Evolutionary conservation across 306 rosid genomes (phyloP).

Genomic region (Ziziphus jujuba): DNA sequence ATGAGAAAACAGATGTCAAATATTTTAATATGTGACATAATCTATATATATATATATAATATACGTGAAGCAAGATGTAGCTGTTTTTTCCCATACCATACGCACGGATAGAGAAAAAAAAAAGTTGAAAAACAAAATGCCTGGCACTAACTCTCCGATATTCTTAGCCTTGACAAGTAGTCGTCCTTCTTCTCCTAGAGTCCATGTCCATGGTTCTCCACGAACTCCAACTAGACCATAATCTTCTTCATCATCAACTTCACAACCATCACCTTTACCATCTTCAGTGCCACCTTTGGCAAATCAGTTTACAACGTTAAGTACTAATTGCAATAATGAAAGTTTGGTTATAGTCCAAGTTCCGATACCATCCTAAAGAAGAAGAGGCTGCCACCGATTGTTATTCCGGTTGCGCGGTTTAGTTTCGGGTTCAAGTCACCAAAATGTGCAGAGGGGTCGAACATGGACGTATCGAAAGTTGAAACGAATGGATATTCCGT

Average conservation of each 20-base stretch:
- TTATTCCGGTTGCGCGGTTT: conserved; percentile 23
- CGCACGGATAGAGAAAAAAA: too few relatives aligned
- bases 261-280: background rate
- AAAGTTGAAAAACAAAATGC: conserved; percentile 22
- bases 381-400: conserved; percentile 45
- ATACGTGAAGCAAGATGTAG: too few relatives aligned
- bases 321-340: conserved; percentile 2
- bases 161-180: conserved; percentile 39
- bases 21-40: too few relatives aligned
- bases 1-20: too few relatives aligned
- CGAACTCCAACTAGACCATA: conserved; percentile 13
- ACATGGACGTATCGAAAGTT: conserved; percentile 43
- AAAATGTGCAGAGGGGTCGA: conserved; percentile 18
- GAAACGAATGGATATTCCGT: conserved; percentile 48
- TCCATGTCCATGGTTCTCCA: conserved; percentile 25
- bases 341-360: conserved; percentile 1
- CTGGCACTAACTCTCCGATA: conserved; percentile 43
- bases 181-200: conserved; percentile 30
- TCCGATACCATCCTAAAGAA: conserved; percentile 36
- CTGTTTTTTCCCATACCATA: too few relatives aligned
- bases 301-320: background rate
- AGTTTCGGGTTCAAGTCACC: conserved; percentile 25
- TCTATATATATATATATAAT: too few relatives aligned
- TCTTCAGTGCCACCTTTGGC: conserved; percentile 16
- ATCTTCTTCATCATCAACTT: background rate